A percentile compares a stretch with the other conserved stretches of the same genome.
These are phyloP conservation scores for Coemansia aciculifera DNA, from an alignment of 192 early-diverging fungal genomes.

Conservation along the genomic window DNA sequence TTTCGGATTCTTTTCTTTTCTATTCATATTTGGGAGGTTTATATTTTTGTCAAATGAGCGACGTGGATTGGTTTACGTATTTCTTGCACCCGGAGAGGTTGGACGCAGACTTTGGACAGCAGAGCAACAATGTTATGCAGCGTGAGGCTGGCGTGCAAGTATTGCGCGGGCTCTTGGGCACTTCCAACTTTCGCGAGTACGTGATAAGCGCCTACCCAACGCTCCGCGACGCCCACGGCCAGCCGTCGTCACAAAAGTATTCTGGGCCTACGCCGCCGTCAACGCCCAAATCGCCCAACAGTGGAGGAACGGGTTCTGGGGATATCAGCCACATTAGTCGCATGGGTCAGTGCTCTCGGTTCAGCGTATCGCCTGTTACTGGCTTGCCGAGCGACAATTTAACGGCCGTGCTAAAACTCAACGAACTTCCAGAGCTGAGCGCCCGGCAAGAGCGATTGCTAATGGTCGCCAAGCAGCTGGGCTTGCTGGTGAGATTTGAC, in stretches of 20 bases:
- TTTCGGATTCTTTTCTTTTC: not conserved
- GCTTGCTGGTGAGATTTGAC: conserved; percentile 15
- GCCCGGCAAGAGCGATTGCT: conserved; percentile 30
- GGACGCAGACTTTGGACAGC: conserved; percentile 24
- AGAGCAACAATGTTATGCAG: not conserved
- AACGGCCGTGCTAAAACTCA: conserved; percentile 7
- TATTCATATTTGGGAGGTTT: not conserved
- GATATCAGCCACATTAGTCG: conserved; percentile 10
- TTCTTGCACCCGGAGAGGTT: conserved; percentile 40
- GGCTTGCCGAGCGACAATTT: conserved; percentile 24
- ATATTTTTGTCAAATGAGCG: conserved; percentile 13
- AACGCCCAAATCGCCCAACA: conserved; percentile 15
- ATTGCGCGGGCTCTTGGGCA: conserved; percentile 32
- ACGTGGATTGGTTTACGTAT: conserved; percentile 46
- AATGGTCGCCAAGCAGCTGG: conserved; percentile 12
- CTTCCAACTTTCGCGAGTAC: conserved; percentile 38
- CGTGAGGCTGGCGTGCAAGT: conserved; percentile 21
- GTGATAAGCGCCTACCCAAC: conserved; percentile 43
- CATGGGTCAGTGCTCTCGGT: conserved; percentile 33
- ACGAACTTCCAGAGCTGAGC: conserved; percentile 20
- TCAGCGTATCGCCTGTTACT: conserved; percentile 11
- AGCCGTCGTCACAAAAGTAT: conserved; percentile 10
- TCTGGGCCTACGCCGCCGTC: conserved; percentile 35
- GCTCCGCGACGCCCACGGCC: conserved; percentile 15
- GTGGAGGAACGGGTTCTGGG: not conserved